Evolutionary conservation across 305 asterid species (phyloP).

Genomic region (Coffea humblotiana): DNA sequence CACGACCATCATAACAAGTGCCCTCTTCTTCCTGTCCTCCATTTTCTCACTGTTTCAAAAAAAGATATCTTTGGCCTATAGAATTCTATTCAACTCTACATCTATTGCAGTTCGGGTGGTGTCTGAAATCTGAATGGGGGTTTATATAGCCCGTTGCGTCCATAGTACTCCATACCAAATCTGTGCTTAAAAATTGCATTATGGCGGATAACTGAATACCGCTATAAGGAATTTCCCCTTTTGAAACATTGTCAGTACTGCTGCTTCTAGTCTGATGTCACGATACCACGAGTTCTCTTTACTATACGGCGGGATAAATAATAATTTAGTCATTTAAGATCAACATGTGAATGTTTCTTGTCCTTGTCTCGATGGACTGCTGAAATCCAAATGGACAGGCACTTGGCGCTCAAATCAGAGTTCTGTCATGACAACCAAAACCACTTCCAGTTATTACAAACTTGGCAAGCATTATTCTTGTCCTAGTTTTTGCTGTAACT

Average conservation of each 20-base stretch:
- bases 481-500: not conserved
- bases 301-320: not conserved
- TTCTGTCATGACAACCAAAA: not conserved
- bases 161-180: too few relatives aligned
- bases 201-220: not conserved
- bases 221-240: too few relatives aligned
- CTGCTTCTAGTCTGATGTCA: not conserved
- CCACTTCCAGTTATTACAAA: not conserved
- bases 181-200: too few relatives aligned
- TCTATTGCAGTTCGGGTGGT: not conserved
- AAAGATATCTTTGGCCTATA: slow-evolving; percentile 1
- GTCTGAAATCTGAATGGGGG: not conserved
- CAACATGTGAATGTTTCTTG: slow-evolving; percentile 46
- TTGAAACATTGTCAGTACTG: not conserved
- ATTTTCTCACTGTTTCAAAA: slow-evolving; percentile 3
- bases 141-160: not conserved
- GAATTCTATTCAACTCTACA: not conserved
- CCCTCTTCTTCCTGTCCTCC: slow-evolving; percentile 26
- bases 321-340: not conserved
- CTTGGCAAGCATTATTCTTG: not conserved
- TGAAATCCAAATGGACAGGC: not conserved
- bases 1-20: slow-evolving; percentile 24
- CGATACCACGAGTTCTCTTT: too few relatives aligned
- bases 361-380: slow-evolving; percentile 21
- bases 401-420: too few relatives aligned